Percentiles rank a stretch among this genome's conserved stretches.
phyloP scores from a whole-genome alignment of 2,329 filamentous ascomycete species.

The Colletotrichum sp. region DNA sequence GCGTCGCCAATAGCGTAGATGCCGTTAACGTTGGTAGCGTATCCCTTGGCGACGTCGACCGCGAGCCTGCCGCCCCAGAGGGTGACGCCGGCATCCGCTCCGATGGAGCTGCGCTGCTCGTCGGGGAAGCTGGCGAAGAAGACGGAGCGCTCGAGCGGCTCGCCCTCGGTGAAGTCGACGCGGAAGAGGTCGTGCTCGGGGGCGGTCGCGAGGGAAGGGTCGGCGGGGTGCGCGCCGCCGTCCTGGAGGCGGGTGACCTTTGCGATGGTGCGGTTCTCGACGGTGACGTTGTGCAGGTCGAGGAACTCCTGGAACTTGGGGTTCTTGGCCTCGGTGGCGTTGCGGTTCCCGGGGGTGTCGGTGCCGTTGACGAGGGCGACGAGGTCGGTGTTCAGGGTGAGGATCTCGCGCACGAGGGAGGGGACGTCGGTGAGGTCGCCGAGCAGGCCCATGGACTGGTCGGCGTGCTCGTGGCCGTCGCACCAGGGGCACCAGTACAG shows the following conservation, averaged over 20 bases:
- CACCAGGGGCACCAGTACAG: slow-evolving; percentile 70
- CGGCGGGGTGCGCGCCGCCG: slow-evolving; percentile 41
- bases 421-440: slow-evolving; percentile 46
- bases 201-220: slow-evolving; percentile 46
- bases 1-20: slow-evolving; percentile 65
- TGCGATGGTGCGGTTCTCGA: slow-evolving; percentile 62
- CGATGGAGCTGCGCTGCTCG: slow-evolving; percentile 53
- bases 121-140: slow-evolving; percentile 56
- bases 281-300: slow-evolving; percentile 49
- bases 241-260: slow-evolving; percentile 50
- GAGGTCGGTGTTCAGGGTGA: slow-evolving; percentile 60
- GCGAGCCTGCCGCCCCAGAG: slow-evolving; percentile 49
- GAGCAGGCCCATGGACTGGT: slow-evolving; percentile 61
- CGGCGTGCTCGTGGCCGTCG: slow-evolving; percentile 65
- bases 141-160: slow-evolving; percentile 48
- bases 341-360: slow-evolving; percentile 48
- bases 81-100: slow-evolving; percentile 49
- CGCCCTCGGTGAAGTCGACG: slow-evolving; percentile 55
- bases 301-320: slow-evolving; percentile 56
- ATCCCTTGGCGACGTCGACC: slow-evolving; percentile 43
- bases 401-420: slow-evolving; percentile 52
- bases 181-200: slow-evolving; percentile 61
- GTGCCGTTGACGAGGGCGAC: slow-evolving; percentile 66
- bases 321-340: slow-evolving; percentile 39
- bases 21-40: slow-evolving; percentile 56